Evolutionary conservation across 495 filamentous ascomycete species (phyloP).

Genomic region (Tuber aestivum): DNA sequence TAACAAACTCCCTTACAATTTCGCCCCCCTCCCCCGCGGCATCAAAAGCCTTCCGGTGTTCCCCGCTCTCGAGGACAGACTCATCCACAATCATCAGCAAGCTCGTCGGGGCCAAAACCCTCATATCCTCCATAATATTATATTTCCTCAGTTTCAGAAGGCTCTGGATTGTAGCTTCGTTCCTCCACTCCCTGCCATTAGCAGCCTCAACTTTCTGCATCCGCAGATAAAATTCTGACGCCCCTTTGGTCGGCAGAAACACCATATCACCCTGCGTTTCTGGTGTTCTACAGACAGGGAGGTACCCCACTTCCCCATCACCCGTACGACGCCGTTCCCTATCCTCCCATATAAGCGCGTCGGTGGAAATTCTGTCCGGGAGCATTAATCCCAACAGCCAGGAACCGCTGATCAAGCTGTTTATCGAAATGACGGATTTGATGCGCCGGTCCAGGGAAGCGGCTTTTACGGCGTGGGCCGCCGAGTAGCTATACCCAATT

Average conservation of each 20-base stretch:
- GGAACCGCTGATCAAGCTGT: background rate
- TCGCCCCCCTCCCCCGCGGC: background rate
- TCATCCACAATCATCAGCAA: constrained; percentile 28
- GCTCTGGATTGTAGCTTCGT: constrained; percentile 13
- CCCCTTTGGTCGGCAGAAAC: background rate
- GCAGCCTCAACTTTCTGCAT: constrained; percentile 6
- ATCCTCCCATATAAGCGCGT: constrained; percentile 8
- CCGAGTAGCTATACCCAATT: constrained; percentile 18
- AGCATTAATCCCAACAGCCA: background rate
- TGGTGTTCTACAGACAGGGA: background rate
- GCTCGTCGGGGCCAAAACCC: constrained; percentile 3
- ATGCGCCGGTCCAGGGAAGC: constrained; percentile 16
- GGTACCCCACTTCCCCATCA: constrained; percentile 8
- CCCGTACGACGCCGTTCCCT: constrained; percentile 8
- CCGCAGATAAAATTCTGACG: constrained; percentile 4
- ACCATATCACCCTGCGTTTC: background rate
- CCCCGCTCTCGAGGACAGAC: background rate
- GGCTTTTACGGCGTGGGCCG: constrained; percentile 13
- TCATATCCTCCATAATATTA: background rate
- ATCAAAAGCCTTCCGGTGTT: background rate
- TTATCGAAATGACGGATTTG: constrained; percentile 16
- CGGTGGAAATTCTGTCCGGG: background rate
- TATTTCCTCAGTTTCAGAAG: constrained; percentile 10
- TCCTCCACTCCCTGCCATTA: constrained; percentile 6
- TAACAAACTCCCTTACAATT: constrained; percentile 4